Evolutionary conservation across 2,329 filamentous ascomycete species (phyloP).

Genomic region (Cryphonectria radicalis): DNA sequence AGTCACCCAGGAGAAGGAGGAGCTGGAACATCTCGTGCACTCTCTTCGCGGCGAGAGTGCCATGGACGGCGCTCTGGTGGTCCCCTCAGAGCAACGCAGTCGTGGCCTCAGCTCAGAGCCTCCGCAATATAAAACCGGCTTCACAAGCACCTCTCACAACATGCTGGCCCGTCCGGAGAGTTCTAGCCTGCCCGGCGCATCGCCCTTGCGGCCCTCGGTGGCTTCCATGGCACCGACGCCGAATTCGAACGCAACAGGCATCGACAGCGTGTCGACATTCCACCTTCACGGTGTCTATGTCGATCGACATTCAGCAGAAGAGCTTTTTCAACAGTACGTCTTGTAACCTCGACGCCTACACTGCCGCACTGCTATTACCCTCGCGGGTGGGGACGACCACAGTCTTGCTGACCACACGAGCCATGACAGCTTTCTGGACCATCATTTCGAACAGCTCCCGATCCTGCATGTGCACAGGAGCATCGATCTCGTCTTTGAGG

Average conservation of each 20-base stretch:
- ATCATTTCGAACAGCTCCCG: neutral
- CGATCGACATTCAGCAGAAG: constrained; percentile 2
- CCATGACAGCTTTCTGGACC: neutral
- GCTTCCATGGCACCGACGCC: neutral
- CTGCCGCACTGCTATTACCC: neutral
- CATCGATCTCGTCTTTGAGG: neutral
- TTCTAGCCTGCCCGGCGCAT: neutral
- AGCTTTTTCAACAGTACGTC: neutral
- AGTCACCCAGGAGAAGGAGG: constrained; percentile 3
- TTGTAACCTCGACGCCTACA: neutral
- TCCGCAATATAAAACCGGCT: neutral
- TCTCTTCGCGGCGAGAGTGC: neutral
- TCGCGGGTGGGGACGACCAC: too few species aligned
- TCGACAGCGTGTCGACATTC: neutral
- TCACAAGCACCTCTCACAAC: neutral
- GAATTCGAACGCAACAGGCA: neutral
- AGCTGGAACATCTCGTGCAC: neutral
- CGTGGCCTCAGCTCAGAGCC: neutral
- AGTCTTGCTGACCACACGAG: neutral
- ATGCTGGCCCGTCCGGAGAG: neutral
- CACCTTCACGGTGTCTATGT: constrained; percentile 1
- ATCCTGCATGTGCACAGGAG: neutral
- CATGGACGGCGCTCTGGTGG: neutral
- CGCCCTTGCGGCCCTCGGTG: neutral
- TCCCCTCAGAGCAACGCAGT: neutral